These are phyloP conservation scores for Backusella liffmaniae DNA, from an alignment of 192 early-diverging fungal species.

Conservation along the genomic window DNA sequence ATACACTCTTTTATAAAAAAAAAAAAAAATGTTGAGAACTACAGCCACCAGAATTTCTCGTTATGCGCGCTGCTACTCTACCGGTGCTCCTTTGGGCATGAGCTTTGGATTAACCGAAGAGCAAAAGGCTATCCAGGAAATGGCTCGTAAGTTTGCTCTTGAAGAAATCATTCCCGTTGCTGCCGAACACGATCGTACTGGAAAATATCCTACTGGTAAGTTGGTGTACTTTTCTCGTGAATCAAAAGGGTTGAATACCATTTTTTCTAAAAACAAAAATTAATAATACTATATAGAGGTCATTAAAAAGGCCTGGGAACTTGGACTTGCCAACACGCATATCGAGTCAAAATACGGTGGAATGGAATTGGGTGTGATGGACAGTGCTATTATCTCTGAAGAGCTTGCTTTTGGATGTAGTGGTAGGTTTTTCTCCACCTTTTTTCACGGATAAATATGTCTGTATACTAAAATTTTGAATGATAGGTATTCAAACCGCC, in stretches of 20 bases:
- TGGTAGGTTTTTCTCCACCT: conserved; percentile 10
- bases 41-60: background rate
- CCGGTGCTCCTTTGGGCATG: conserved; percentile 13
- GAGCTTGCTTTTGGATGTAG: conserved; percentile 93
- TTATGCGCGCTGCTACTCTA: conserved; percentile 8
- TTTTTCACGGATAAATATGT: background rate
- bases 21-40: conserved; percentile 1
- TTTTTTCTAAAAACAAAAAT: background rate
- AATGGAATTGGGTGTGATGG: conserved; percentile 84
- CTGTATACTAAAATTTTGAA: background rate
- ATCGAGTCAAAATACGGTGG: conserved; percentile 86
- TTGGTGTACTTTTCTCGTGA: background rate
- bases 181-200: conserved; percentile 90
- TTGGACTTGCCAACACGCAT: conserved; percentile 91
- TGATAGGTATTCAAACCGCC: conserved; percentile 87
- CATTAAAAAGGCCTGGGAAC: conserved; percentile 89
- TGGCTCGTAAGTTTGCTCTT: conserved; percentile 84
- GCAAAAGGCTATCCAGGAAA: conserved; percentile 83
- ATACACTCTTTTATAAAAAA: background rate
- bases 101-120: conserved; percentile 80
- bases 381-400: conserved; percentile 84
- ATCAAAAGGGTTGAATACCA: background rate
- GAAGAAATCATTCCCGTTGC: conserved; percentile 91
- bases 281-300: conserved; percentile 47
- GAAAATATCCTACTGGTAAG: conserved; percentile 79